Conservation (phyloP, 345 rosid species). For the Populus deltoides region DNA sequence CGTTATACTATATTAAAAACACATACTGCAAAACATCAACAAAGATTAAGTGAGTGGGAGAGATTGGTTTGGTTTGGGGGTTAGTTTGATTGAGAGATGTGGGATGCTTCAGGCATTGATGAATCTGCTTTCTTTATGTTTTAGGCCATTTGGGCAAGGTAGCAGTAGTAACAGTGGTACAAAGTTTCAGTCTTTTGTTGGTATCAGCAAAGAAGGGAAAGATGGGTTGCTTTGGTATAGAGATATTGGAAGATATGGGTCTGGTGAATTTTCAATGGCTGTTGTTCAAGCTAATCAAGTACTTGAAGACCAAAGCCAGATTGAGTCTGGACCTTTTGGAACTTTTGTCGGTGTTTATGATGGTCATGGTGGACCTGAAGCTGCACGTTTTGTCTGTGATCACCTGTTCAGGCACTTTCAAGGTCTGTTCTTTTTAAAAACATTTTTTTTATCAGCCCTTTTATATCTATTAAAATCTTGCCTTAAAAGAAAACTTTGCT, state of each 20-base stretch:
- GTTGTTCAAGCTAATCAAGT: constrained; percentile 85
- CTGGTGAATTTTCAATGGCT: constrained; percentile 89
- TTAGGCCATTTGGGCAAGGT: constrained; percentile 66
- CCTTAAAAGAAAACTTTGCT: neutral
- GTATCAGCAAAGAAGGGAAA: constrained; percentile 51
- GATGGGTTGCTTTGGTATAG: constrained; percentile 80
- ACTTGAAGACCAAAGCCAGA: constrained; percentile 83
- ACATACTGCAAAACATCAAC: constrained; percentile 10
- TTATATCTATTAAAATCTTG: neutral
- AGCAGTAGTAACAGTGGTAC: constrained; percentile 15
- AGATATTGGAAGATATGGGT: constrained; percentile 61
- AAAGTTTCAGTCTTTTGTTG: constrained; percentile 10
- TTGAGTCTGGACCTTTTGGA: constrained; percentile 87
- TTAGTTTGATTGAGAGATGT: constrained; percentile 55
- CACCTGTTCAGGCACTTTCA: constrained; percentile 66
- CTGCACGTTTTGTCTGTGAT: constrained; percentile 84
- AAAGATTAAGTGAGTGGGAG: constrained; percentile 1
- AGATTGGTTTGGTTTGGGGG: constrained; percentile 11
- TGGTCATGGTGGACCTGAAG: constrained; percentile 90
- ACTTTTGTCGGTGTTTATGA: constrained; percentile 91
- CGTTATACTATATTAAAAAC: constrained; percentile 1
- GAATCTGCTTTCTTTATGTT: constrained; percentile 78
- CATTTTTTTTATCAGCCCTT: neutral
- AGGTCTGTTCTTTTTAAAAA: constrained; percentile 47
- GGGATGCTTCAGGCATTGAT: constrained; percentile 87